These are phyloP conservation scores for Spathaspora sp. DNA, from an alignment of 805 yeast species.

Conservation along the genomic window DNA sequence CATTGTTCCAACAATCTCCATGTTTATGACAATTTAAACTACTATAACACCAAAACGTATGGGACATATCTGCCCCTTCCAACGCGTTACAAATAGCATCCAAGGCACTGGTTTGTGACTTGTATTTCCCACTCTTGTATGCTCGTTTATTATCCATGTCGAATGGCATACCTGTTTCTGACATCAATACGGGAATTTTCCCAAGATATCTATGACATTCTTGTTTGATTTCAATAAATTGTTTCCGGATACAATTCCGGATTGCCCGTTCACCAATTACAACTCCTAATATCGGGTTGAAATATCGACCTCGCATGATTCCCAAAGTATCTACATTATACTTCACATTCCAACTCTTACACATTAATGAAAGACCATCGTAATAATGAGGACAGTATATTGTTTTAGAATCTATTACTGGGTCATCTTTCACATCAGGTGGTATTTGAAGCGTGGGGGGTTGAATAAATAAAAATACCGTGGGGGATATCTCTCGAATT, in stretches of 20 bases:
- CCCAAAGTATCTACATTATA: conserved; percentile 91
- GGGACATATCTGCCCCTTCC: conserved; percentile 68
- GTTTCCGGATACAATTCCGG: conserved; percentile 65
- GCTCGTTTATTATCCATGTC: conserved; percentile 86
- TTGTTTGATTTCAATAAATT: conserved; percentile 58
- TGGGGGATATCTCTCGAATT: conserved; percentile 43
- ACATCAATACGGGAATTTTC: conserved; percentile 68
- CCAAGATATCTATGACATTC: conserved; percentile 70
- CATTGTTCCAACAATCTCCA: conserved; percentile 95
- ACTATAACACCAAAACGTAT: conserved; percentile 85
- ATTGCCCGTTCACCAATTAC: conserved; percentile 82
- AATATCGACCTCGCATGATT: conserved; percentile 72
- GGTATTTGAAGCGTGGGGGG: conserved; percentile 81
- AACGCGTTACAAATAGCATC: conserved; percentile 80
- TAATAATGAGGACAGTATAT: conserved; percentile 87
- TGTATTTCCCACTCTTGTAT: conserved; percentile 60
- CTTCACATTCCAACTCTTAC: conserved; percentile 78
- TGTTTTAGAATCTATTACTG: conserved; percentile 57
- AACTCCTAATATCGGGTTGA: conserved; percentile 67
- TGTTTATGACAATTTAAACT: conserved; percentile 68
- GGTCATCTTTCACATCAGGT: conserved; percentile 54
- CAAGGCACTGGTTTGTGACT: conserved; percentile 73
- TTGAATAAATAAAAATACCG: conserved; percentile 62
- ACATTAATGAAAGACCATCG: conserved; percentile 92
- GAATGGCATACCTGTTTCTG: conserved; percentile 97